These are phyloP conservation scores for Psophocarpus tetragonolobus DNA, from an alignment of 306 rosid species.

Conservation along the genomic window DNA sequence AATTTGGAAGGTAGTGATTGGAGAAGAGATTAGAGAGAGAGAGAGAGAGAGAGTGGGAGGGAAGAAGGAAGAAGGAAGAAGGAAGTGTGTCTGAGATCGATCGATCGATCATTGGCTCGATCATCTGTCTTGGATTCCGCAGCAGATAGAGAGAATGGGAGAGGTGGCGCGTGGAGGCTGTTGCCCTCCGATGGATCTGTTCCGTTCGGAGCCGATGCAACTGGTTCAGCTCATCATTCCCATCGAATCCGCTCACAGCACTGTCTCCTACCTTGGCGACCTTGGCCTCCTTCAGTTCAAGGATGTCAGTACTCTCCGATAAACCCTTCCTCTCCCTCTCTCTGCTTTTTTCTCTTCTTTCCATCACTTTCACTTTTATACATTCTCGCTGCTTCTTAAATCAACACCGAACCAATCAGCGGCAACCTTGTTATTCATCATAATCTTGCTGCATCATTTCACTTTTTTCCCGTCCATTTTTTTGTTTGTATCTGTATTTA, in stretches of 20 bases:
- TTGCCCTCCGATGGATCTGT: conserved; percentile 95
- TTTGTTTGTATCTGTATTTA: not conserved
- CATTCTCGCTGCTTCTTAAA: not conserved
- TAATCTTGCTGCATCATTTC: not conserved
- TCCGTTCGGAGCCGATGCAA: conserved; percentile 99
- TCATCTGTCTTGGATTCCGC: no score
- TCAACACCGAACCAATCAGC: no score
- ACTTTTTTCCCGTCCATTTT: not conserved
- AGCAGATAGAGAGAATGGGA: conserved; percentile 56
- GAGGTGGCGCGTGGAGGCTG: conserved; percentile 64
- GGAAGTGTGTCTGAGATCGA: conserved; percentile 40
- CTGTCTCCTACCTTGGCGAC: conserved; percentile 94
- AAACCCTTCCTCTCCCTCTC: conserved; percentile 37
- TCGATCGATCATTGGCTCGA: conserved; percentile 10
- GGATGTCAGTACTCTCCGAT: conserved; percentile 53
- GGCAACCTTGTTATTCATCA: not conserved
- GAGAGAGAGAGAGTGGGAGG: not conserved
- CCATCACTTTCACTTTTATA: not conserved
- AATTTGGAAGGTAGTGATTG: not conserved
- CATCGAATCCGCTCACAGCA: conserved; percentile 85
- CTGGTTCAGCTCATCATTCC: conserved; percentile 97
- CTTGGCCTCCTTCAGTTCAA: conserved; percentile 92
- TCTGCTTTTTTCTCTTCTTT: not conserved
- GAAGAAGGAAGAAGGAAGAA: no score
- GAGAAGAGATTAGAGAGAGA: conserved; percentile 3